phyloP scores from a whole-genome alignment of 2,329 filamentous ascomycete species.

The Ascochyta fabae region DNA sequence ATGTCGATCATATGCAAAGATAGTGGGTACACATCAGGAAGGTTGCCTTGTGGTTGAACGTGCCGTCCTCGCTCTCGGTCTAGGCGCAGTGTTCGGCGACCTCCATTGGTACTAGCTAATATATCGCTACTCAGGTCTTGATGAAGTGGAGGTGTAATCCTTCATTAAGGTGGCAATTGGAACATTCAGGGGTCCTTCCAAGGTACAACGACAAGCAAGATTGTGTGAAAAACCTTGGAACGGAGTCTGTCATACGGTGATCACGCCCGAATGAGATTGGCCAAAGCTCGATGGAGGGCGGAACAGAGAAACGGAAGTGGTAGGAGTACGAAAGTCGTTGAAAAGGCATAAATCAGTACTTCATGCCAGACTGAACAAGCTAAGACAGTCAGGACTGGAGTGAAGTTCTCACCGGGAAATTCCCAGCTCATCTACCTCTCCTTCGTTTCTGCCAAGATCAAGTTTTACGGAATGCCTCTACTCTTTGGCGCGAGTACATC shows the following conservation, averaged over 20 bases:
- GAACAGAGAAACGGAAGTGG: not conserved
- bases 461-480: constrained; percentile 6
- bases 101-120: not conserved
- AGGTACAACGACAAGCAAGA: not conserved
- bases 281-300: not conserved
- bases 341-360: not conserved
- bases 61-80: not conserved
- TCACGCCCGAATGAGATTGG: not conserved
- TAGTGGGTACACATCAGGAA: constrained; percentile 6
- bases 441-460: not conserved
- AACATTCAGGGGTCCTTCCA: not conserved
- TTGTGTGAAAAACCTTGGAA: not conserved
- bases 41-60: not conserved
- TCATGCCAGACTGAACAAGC: not conserved
- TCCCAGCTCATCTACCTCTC: not conserved
- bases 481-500: constrained; percentile 2
- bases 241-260: not conserved
- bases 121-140: not conserved
- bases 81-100: not conserved
- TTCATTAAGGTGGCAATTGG: constrained; percentile 3
- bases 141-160: not conserved
- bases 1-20: not conserved
- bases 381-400: not conserved
- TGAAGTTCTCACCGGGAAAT: not conserved
- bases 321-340: not conserved